Percentiles rank a stretch among this genome's conserved stretches.
Evolutionary conservation across 2,329 filamentous ascomycete species (phyloP).

Genomic region (Blumeria hordei): DNA sequence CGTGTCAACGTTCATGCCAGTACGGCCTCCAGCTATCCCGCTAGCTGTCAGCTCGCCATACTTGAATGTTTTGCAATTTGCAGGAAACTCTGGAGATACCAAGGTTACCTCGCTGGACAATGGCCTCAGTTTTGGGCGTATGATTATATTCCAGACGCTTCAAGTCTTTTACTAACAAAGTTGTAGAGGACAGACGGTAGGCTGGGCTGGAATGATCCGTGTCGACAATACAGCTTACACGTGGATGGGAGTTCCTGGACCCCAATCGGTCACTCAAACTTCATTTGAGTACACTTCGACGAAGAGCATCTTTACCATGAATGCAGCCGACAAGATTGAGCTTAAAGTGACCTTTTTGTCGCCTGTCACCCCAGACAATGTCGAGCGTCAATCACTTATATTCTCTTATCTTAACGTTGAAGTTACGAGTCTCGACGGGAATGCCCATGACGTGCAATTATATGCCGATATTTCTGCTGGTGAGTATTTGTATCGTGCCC

Average conservation of each 20-base stretch:
- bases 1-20: constrained; percentile 33
- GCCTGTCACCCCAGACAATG: constrained; percentile 40
- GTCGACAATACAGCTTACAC: constrained; percentile 40
- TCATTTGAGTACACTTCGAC: constrained; percentile 49
- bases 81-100: constrained; percentile 33
- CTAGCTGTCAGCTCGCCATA: constrained; percentile 56
- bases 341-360: constrained; percentile 49
- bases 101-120: constrained; percentile 40
- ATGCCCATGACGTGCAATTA: constrained; percentile 37
- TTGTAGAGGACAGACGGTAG: constrained; percentile 28
- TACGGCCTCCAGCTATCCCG: constrained; percentile 42
- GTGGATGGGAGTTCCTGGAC: constrained; percentile 38
- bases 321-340: constrained; percentile 32
- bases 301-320: constrained; percentile 42
- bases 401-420: constrained; percentile 47
- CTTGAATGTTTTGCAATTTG: constrained; percentile 43
- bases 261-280: constrained; percentile 30
- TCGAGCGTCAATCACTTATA: constrained; percentile 40
- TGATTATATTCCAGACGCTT: constrained; percentile 12
- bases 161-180: background rate
- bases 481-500: constrained; percentile 16
- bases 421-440: constrained; percentile 36
- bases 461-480: constrained; percentile 51
- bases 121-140: constrained; percentile 49
- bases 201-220: constrained; percentile 44